Evolutionary conservation across 345 rosid species (phyloP).

Genomic region (Populus simonii): DNA sequence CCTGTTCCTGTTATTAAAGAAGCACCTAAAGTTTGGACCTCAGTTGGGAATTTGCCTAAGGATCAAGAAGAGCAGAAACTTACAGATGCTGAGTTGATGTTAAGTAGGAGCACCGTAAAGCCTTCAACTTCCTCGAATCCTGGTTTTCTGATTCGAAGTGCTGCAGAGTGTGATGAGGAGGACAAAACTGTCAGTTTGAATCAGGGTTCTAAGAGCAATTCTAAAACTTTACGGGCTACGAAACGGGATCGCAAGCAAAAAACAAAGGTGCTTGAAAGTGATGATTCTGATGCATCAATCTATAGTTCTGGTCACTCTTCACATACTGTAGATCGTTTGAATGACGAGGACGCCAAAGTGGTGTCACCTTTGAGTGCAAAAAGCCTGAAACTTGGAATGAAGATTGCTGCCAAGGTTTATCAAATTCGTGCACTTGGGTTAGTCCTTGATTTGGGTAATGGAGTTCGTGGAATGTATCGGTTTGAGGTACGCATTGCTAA

Average conservation of each 20-base stretch:
- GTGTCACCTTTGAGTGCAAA: conserved; percentile 31
- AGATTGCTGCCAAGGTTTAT: conserved; percentile 55
- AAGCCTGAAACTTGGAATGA: conserved; percentile 65
- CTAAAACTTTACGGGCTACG: conserved; percentile 26
- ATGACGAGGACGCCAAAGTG: conserved; percentile 20
- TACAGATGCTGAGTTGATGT: conserved; percentile 18
- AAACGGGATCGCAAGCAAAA: conserved; percentile 25
- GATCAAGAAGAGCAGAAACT: conserved; percentile 39
- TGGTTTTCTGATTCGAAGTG: conserved; percentile 70
- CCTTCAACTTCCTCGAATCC: conserved; percentile 42
- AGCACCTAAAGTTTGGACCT: conserved; percentile 40
- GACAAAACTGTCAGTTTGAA: conserved; percentile 43
- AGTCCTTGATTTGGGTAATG: conserved; percentile 91
- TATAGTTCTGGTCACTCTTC: conserved; percentile 15
- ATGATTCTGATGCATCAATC: conserved; percentile 17
- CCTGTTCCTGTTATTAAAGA: conserved; percentile 35
- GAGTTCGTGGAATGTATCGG: conserved; percentile 80
- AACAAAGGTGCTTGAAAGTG: conserved; percentile 12
- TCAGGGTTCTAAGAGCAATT: conserved; percentile 29
- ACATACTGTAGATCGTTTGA: conserved; percentile 1
- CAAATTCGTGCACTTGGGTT: conserved; percentile 72
- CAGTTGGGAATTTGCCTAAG: conserved; percentile 36
- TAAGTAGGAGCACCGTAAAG: conserved; percentile 12
- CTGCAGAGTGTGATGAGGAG: conserved; percentile 80
- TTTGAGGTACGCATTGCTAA: conserved; percentile 52